Base-by-base conservation (phyloP, 306 rosid genomes). In the Amphicarpaea edgeworthii region DNA sequence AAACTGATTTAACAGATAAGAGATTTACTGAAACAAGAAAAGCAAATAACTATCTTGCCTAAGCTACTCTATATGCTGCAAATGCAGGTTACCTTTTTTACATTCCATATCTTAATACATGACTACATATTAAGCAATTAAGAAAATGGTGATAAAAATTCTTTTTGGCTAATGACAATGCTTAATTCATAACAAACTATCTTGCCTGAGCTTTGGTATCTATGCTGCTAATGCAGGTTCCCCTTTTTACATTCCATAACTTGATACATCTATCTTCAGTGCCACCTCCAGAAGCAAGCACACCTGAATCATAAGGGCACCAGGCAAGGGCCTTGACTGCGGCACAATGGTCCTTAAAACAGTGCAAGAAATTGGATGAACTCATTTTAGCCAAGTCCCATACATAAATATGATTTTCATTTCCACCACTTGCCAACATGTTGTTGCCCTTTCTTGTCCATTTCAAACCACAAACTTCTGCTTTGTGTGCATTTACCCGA, bases 271-370 rank as follows among this genome's bases (percentile, higher is more conserved):
- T 85, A 84, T 90, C 96, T 6, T 68, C 72, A 42, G 96, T 89
- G 76, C 97, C 97, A 62, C 96, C 97, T 41, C 97, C 97, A 15
- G 96, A 89, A 57, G 93, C 97, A 68, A 89, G 91, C 47, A 92
- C 58, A 45, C 76, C 62, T 15, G 84, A 85, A 64, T 88, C 89
- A 80, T 88, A 78, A 34, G 97, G 97, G 72, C 97, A 88, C 97
- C 97, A 92, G 0, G 96, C 96, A 21, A 92, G 91, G 8, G 97
- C 90, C 84, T 88, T 92, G 34, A 92, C 93, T 58, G 97, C 93
- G 37, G 96, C 96, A 14, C 62, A 5, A 68, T 92, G 97, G 17
- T 75, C 93, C 11, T 87, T 66, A 62, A 92, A 87, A 64, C 91
- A 58, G 72, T 85, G 74, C 90, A 90, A 82, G 83, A 80, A 88